A percentile compares a stretch with the other conserved stretches of the same genome.
phyloP scores from a whole-genome alignment of 1,284 basidiomycete species.

The Leccinum solheimii region DNA sequence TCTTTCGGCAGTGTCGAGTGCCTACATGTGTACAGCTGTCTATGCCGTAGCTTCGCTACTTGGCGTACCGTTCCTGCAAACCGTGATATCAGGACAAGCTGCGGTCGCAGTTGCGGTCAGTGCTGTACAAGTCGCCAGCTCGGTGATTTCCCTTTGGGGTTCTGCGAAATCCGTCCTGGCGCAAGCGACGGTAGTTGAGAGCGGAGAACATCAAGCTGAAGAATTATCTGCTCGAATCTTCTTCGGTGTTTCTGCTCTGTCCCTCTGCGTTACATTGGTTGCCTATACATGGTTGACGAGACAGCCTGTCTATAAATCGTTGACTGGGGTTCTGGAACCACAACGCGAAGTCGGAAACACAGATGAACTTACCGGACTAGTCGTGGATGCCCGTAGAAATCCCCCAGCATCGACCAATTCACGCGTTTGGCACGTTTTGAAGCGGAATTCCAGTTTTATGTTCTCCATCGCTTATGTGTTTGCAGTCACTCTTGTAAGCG shows the following conservation, averaged over 20 bases:
- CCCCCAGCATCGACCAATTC: slow-evolving; percentile 36
- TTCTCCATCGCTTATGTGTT: slow-evolving; percentile 77
- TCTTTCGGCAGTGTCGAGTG: slow-evolving; percentile 55
- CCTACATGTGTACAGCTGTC: slow-evolving; percentile 69
- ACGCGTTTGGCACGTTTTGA: slow-evolving; percentile 56
- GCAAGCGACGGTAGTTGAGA: slow-evolving; percentile 1
- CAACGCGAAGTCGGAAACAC: slow-evolving; percentile 24
- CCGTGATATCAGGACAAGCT: slow-evolving; percentile 75
- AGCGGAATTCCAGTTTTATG: slow-evolving; percentile 68
- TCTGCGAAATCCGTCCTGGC: slow-evolving; percentile 26
- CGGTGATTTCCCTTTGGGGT: slow-evolving; percentile 53
- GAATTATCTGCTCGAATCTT: slow-evolving; percentile 68
- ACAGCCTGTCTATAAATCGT: slow-evolving; percentile 56
- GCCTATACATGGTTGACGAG: slow-evolving; percentile 58
- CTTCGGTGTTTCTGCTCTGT: slow-evolving; percentile 68
- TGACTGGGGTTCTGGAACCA: slow-evolving; percentile 46
- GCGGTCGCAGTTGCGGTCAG: slow-evolving; percentile 75
- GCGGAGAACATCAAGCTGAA: slow-evolving; percentile 48
- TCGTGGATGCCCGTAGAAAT: slow-evolving; percentile 30
- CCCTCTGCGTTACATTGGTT: slow-evolving; percentile 52
- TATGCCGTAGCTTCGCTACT: slow-evolving; percentile 73
- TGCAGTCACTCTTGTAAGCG: slow-evolving; percentile 73
- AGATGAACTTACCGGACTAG: slow-evolving; percentile 38
- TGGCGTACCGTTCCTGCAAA: slow-evolving; percentile 65
- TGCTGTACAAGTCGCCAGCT: slow-evolving; percentile 67